Base-by-base conservation (phyloP, 345 rosid species). In the Viola odorata region DNA sequence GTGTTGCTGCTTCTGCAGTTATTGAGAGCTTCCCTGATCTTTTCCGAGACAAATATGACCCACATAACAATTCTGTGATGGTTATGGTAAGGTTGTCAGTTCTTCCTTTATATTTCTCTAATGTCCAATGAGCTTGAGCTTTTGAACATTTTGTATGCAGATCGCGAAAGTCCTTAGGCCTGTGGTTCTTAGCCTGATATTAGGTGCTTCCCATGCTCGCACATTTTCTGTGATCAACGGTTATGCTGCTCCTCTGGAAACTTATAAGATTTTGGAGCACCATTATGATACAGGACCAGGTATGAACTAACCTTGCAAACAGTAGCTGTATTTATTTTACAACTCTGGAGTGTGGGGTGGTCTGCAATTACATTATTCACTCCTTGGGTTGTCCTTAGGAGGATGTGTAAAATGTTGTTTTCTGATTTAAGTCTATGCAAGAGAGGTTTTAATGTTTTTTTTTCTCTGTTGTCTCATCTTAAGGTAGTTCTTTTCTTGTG, bases 11-110 rank as follows among this genome's bases (percentile, higher is more conserved):
- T 13, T 81, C 97, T 59, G 91, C 89, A 62, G 96, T 94, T 66
- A 94, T 94, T 64, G 99, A 90, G 74, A 90, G 88, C 82, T 88
- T 94, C 64, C 99, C 97, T 57, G 91, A 86, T 79, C 80, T 90
- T 61, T 88, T 94, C 73, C 80, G 74, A 40, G 85, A 86, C 63
- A 80, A 74, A 65, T 82, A 82, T 72, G 68, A 80, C 68, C 73
- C 85, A 47, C 12, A 65, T 8, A 84, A 84, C 50, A 73, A 76
- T 51, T 79, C 81, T 73, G 40, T 80, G 37, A 63, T 80, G 61
- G 88, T 91, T 65, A 74, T 53, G 65, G 96, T 87, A 56, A 54
- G 85, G 41, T 72, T 71, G 49, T 63, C 42, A 12, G 67, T 44
- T 53, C 17, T 8, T 59, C 16, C 36, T 58, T 23, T 59, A 23